Evolutionary conservation across 2,329 filamentous ascomycete species (phyloP), one percentile per base, ranked within the genome.

Genomic region (Calonectria montana): DNA sequence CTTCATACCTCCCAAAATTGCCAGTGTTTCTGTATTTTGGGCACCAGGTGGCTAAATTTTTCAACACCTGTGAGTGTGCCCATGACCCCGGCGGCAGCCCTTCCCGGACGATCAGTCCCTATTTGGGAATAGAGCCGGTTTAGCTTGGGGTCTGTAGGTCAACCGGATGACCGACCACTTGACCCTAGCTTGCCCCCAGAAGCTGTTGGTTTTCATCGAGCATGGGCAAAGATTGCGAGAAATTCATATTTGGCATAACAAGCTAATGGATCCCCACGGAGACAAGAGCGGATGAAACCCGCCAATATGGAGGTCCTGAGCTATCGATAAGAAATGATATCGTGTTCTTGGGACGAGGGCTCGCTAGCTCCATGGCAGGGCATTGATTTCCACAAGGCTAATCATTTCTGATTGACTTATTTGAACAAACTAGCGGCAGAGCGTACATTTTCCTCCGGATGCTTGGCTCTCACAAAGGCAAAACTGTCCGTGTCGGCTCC

Each of bases 71-170:
- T 35, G 27, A 57, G 41, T 53, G 37, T 27, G 41, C 45, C 55
- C 63, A 50, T 74, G 65, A 50, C 37, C 48, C 55, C 41, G 45
- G 35, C 50, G 48, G 65, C 53, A 55, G 43, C 53, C 71, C 53
- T 66, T 71, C 59, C 57, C 41, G 65, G 70, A 59, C 62, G 37
- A 73, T 67, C 59, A 66, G 31, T 23, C 53, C 48, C 35, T 64
- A 61, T 53, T 76, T 37, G 50, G 65, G 71, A 68, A 31, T n/a
- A 25, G 25, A 50, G 23, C 50, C 71, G 63, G 41, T 27, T 62
- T 59, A 66, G 65, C 35, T 70, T n/a, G 43, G 55, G 59, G 15
- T 61, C 62, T 62, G 55, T 39, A 21, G 43, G 68, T 47, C 25
- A 37, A 62, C 31, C 63, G 59, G 64, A 66, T 21, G 53, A 61